Conservation (phyloP, 1,284 basidiomycete species). For the Tilletia horrida region DNA sequence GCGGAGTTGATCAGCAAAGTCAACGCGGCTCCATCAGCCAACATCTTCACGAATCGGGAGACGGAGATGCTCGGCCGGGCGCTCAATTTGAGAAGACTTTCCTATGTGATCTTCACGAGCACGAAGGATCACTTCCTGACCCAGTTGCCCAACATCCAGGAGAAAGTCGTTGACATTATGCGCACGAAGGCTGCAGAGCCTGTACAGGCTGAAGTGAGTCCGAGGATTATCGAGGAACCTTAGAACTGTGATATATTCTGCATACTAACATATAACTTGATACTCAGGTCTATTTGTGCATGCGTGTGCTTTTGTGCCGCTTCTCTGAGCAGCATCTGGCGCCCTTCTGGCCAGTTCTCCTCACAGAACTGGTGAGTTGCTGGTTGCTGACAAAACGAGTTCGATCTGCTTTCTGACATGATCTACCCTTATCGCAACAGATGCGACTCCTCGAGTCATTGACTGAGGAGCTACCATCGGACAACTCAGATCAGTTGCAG, state of each 20-base stretch:
- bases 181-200: constrained; percentile 72
- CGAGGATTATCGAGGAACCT: no score
- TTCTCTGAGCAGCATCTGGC: constrained; percentile 84
- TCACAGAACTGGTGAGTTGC: constrained; percentile 67
- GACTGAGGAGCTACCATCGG: constrained; percentile 59
- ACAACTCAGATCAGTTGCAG: constrained; percentile 77
- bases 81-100: constrained; percentile 79
- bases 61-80: constrained; percentile 87
- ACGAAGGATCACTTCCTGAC: constrained; percentile 86
- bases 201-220: constrained; percentile 75
- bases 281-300: constrained; percentile 74
- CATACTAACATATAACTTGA: no score
- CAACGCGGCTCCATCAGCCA: constrained; percentile 74
- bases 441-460: constrained; percentile 63
- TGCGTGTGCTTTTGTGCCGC: constrained; percentile 86
- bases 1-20: constrained; percentile 66
- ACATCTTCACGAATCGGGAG: constrained; percentile 94
- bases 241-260: neutral
- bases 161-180: constrained; percentile 90
- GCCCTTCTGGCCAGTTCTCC: constrained; percentile 93
- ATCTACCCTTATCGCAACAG: constrained; percentile 33
- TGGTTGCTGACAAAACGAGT: no score
- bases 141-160: constrained; percentile 87
- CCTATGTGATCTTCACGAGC: constrained; percentile 77
- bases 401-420: neutral